Base-by-base conservation (phyloP, 352 stramenopile species). In the Phytophthora agathidicida region DNA sequence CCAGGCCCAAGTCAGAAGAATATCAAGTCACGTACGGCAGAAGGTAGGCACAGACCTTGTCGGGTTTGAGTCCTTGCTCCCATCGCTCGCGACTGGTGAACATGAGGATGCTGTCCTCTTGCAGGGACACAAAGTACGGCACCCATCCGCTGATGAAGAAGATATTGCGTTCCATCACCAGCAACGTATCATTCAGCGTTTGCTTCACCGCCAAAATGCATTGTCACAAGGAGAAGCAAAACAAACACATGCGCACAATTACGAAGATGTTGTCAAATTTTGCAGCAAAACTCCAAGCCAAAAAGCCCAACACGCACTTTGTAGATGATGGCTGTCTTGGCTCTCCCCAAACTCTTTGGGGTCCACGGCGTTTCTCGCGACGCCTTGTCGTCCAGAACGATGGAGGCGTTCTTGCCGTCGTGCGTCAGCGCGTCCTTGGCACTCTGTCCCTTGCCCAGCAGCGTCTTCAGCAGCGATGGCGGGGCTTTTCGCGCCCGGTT, bases 241-340 rank as follows among this genome's bases (percentile, higher is more conserved):
- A 7, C 13, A 33, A 31, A 36, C 13, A 53, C 28, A 24, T 32
- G 31, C 1, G 23, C 16, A 45, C 24, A 62, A 48, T 20, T 22
- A 42, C 7, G 3, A 27, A 36, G 37, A 30, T 42, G 31, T 41
- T 24, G 27, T 57, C 19, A 64, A 17, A 30, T 2, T 24, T 36
- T 33, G 13, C 17, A 38, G 2, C 3, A 22, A 27, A 19, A 7
- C 14, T 3, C 17, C 2, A 3, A 11, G 10, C 13, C n/a, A n/a
- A n/a, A 6, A 13, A 43, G 32, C 32, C 10, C 9, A 13, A 11
- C 32, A 51, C 32, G 9, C 16, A 93, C 86, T 68, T 93, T 91
- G 73, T 95, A 95, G 28, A 95, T 85, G 44, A 95, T 93, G 5
- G 83, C 86, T 0, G 82, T 90, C 59, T 95, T 95, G 26, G 86